phyloP scores from a whole-genome alignment of 108 stramenopile genomes.

The Mayamaea pseudoterrestris region DNA sequence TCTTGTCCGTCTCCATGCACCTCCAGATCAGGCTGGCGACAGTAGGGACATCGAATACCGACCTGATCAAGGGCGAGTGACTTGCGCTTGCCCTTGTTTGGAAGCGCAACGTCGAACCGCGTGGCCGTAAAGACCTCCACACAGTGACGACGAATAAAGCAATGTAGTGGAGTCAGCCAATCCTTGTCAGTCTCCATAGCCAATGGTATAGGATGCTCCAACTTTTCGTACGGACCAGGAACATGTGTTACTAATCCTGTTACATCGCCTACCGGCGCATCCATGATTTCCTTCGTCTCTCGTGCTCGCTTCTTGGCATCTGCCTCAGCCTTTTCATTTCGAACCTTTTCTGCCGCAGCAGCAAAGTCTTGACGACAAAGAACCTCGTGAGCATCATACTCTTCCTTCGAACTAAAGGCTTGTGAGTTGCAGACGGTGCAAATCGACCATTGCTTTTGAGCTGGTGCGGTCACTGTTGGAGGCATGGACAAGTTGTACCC shows the following conservation, averaged over 20 bases:
- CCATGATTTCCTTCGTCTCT: not conserved
- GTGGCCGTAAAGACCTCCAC: constrained; percentile 69
- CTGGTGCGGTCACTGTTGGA: not conserved
- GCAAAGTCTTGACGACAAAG: not conserved
- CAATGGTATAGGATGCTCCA: constrained; percentile 39
- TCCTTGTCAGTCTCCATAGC: constrained; percentile 53
- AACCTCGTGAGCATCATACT: constrained; percentile 19
- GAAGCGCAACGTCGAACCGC: constrained; percentile 51
- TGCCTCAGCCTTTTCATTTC: too few relatives aligned
- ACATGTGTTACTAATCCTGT: not conserved
- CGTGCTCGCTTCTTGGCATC: not conserved
- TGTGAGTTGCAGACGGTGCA: constrained; percentile 39
- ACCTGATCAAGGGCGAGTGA: constrained; percentile 70
- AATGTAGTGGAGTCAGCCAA: constrained; percentile 75
- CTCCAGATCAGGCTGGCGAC: too few relatives aligned
- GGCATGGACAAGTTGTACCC: not conserved
- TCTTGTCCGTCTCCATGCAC: constrained; percentile 9
- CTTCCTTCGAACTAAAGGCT: constrained; percentile 32
- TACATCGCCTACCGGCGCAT: not conserved
- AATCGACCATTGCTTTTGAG: constrained; percentile 18
- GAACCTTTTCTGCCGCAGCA: not conserved
- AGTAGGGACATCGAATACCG: constrained; percentile 77
- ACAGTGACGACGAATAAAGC: constrained; percentile 67
- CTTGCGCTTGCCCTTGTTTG: constrained; percentile 68
- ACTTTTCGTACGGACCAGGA: constrained; percentile 44